Evolutionary conservation across 2,329 filamentous ascomycete genomes (phyloP), one percentile per base, ranked within the genome.

Genomic region (Chaetomium globosum): DNA sequence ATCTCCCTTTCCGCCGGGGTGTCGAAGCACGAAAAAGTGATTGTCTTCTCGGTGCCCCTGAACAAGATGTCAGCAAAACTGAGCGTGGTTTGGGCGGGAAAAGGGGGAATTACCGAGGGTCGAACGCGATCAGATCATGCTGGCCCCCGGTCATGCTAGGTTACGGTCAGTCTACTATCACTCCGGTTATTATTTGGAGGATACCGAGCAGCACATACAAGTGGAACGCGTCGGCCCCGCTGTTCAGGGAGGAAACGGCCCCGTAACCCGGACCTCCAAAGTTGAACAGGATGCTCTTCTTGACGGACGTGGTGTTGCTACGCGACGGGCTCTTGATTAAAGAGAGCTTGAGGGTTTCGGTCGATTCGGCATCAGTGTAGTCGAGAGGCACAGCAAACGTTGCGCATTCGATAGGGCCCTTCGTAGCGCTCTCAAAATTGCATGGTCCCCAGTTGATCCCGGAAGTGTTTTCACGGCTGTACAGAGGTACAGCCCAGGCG

Each of bases 231-330:
- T 54, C 48, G n/a, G 62, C 62, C 21, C 39, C 8, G 5, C 3
- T 30, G 16, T 59, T 59, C 8, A 64, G 36, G 1, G 56, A 13
- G 19, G 36, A 43, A 26, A 59, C 36, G 3, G 62, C 62, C 19
- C 51, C 56, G 30, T 60, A 60, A 12, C 62, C 62, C 3, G 62
- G 62, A 2, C 62, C 62, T 3, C 62, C 62, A 56, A 64, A 64
- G 57, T 64, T 64, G 62, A 64, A 60, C 4, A 64, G 57, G 33
- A 64, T 64, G 28, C 56, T 64, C 28, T 56, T 60, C 26, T 60
- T 64, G 30, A n/a, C 23, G 12, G 23, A 43, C 2, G 36, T 46
- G 12, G 5, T 9, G 23, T 48, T 49, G 52, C 26, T 53, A 10
- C 23, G 49, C 13, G 62, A 51, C 23, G 51, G 57, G 56, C 62